Evolutionary conservation across 2,329 filamentous ascomycete genomes (phyloP).

Genomic region (Stachybotrys elegans): DNA sequence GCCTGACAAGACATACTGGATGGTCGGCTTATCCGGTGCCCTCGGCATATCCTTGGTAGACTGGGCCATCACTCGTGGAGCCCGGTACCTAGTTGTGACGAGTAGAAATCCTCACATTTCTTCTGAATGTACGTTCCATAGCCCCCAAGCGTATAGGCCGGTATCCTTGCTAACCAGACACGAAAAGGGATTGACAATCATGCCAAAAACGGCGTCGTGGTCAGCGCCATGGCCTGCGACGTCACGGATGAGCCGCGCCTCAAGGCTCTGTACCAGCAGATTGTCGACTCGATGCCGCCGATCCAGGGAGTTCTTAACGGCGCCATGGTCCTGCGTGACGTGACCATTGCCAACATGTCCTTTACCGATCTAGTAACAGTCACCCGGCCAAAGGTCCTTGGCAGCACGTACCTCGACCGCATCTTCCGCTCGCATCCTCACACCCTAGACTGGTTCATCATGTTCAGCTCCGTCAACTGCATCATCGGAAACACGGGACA

Average conservation of each 20-base stretch:
- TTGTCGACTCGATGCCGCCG: not conserved
- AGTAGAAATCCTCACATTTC: constrained; percentile 24
- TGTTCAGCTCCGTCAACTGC: constrained; percentile 21
- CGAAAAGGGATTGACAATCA: not conserved
- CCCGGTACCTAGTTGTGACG: constrained; percentile 23
- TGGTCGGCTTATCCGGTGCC: constrained; percentile 20
- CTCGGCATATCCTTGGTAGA: constrained; percentile 24
- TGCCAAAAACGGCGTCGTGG: not conserved
- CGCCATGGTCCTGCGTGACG: not conserved
- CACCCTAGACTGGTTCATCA: constrained; percentile 27
- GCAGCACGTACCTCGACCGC: constrained; percentile 21
- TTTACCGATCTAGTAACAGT: not conserved
- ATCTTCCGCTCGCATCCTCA: constrained; percentile 15
- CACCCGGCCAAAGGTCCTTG: constrained; percentile 17
- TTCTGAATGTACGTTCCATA: too few species aligned
- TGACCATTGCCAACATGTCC: not conserved
- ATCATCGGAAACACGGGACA: constrained; percentile 27
- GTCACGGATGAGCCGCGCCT: not conserved
- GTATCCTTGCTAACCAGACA: not conserved
- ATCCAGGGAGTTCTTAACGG: not conserved
- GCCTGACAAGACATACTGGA: constrained; percentile 17
- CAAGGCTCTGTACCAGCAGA: not conserved
- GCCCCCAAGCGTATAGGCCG: too few species aligned
- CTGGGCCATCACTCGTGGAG: constrained; percentile 26
- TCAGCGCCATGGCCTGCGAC: not conserved